Base-by-base conservation (phyloP, 352 stramenopile genomes). In the Phytopythium cucurbitacearum region DNA sequence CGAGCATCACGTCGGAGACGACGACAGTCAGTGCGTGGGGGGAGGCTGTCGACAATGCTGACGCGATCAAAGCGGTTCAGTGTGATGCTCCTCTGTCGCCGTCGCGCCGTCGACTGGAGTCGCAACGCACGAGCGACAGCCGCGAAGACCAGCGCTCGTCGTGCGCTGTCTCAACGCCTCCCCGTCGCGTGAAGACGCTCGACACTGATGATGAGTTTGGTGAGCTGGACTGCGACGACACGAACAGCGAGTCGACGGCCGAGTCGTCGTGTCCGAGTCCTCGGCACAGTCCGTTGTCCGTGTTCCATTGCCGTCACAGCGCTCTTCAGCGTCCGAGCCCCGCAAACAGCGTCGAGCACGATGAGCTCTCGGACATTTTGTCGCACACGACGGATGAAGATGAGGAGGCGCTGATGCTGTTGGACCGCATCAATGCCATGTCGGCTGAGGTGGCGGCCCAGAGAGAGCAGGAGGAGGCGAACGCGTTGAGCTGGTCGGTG, bases 201-300 rank as follows among this genome's bases (percentile, higher is more conserved):
- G 67, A 73, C 34, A 68, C 57, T 35, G 76, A 88, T 45, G 77
- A 88, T 53, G 76, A 88, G 28, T 71, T 67, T 13, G 81, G 65
- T 11, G 71, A 80, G 38, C 36, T 88, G 13, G 77, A 91, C 42
- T 85, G 66, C 32, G 80, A 91, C 40, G 80, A 89, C 41, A 89
- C 77, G 4, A 85, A 83, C 53, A 91, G 80, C 16, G 80, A 88
- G 40, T 89, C 77, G 15, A 89, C 77, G 1, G 73, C 74, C 0
- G 80, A 88, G 38, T 91, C 80, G 13, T 91, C 80, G 50, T 91
- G 76, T 21, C 64, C 76, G 8, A 91, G 80, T 65, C 80, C 77
- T 44, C 77, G 69, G 1, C 76, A 84, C 47, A 73, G 57, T 36
- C 64, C 72, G 5, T 40, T 73, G 0, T 53, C 61, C 2, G 48